Base-by-base conservation (phyloP, 306 rosid genomes). In the Sindora glabra region DNA sequence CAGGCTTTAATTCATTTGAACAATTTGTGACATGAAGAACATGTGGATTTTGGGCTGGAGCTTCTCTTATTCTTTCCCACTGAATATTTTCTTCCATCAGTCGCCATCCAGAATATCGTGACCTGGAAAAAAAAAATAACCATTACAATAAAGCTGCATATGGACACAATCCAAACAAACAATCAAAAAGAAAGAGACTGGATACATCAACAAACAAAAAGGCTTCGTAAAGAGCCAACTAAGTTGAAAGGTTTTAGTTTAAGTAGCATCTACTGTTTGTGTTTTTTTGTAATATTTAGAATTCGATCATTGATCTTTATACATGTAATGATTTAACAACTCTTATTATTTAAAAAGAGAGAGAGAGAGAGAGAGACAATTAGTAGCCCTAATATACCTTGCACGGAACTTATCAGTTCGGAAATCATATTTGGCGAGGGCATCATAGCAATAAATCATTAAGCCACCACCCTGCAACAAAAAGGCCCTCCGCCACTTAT, bases 401-500 rank as follows among this genome's bases (percentile, higher is more conserved):
- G 86, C 84, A 50, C 22, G 68, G 48, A 83, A 83, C 55, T 65
- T 72, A 48, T 74, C 62, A 2, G 70, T 56, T 32, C 3, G 44
- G 0, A 67, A 69, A 66, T 74, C 79, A 27, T 83, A 83, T 56
- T 78, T 55, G 19, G 80, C 29, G 14, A 65, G 74, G 19, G 90
- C 86, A 58, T 83, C 90, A 46, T 80, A 83, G 57, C 86, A 83
- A 14, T 76, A 83, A 58, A 83, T 58, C 78, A 72, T 44, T 51
- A 74, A 77, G 10, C 82, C 86, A 41, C 84, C 82, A 46, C 69
- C 62, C 90, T 83, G 82, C 72, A 21, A 23, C 8, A 21, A 59
- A 16, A 10, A 29, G 2, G n/a, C n/a, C 11, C 14, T 15, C 19
- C 49, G 41, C 40, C 10, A 32, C 8, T 55, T 14, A 36, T 36